Conservation (phyloP, 73 alveolate genomes). For the Paramecium pentaurelia region DNA sequence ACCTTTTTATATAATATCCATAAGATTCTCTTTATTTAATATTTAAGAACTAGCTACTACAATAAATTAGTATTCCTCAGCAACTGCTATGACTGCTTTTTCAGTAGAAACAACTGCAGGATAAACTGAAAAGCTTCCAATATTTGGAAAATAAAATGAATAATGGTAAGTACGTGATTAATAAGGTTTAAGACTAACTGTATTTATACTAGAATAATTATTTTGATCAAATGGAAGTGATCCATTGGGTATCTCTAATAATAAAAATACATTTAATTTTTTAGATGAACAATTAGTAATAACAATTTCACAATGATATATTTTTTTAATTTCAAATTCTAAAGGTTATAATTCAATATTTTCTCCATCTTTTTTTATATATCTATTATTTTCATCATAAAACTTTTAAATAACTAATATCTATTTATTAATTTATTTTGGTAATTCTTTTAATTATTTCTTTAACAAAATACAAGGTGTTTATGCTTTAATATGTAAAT, state of each 20-base stretch:
- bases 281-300: neutral
- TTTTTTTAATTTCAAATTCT: neutral
- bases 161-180: neutral
- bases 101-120: slow-evolving; percentile 80
- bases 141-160: slow-evolving; percentile 91
- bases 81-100: slow-evolving; percentile 78
- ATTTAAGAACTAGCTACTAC: slow-evolving; percentile 53
- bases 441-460: neutral
- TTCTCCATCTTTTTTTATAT: neutral
- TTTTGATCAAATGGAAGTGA: neutral
- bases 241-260: neutral
- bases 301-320: neutral
- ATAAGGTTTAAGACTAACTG: slow-evolving; percentile 64
- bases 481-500: neutral
- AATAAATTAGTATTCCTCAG: slow-evolving; percentile 54
- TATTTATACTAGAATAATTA: neutral
- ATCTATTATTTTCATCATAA: neutral
- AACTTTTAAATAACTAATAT: neutral
- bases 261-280: neutral
- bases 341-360: neutral
- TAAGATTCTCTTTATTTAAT: slow-evolving; percentile 64
- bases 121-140: slow-evolving; percentile 75
- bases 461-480: neutral
- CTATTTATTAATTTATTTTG: neutral
- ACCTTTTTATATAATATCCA: slow-evolving; percentile 69